Base-by-base conservation (phyloP, 2,329 filamentous ascomycete species). In the Alternaria alternata region DNA sequence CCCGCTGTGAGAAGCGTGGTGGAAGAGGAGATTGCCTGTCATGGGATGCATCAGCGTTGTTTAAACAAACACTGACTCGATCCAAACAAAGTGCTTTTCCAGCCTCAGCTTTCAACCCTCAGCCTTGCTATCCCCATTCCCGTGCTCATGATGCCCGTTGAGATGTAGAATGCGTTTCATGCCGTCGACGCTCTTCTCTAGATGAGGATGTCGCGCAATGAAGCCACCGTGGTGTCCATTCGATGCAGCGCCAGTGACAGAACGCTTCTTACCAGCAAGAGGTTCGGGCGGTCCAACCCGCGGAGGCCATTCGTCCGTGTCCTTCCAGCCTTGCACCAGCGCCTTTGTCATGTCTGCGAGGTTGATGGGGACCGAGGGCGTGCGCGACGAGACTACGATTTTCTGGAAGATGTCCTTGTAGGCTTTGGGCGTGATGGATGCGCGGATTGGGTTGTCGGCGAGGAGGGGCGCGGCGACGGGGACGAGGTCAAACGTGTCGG, bases 261-360 rank as follows among this genome's bases (percentile, higher is more conserved):
- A 69, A 36, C 73, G 72, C 65, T 77, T 79, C 67, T 78, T 78
- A 39, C 78, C 75, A 6, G 79, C 75, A 44, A 79, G 80, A 63
- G 83, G 76, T 71, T 86, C 82, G 46, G 82, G 68, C 47, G 84
- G 72, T 18, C 81, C 80, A 0, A 84, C 77, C 67, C 87, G 87
- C 1, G 91, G 92, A 5, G 94, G 94, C 94, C 94, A 98, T 78
- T 97, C 92, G 16, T 93, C 94, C 70, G 95, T 92, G 41, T 92
- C 86, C 78, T 96, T 96, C 94, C 94, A 97, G 43, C 94, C 94
- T 28, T 90, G 85, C 1, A 98, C 93, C 66, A 94, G 91, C 12
- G 92, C 88, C 9, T 88, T 86, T 22, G 92, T 88, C 81, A 97
- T 89, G 69, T 96, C 92, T 30, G 85, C 82, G 0, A 98, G 86